These are phyloP conservation scores for Azolla pinnata DNA, from an alignment of 75 land plant species.

Conservation along the genomic window DNA sequence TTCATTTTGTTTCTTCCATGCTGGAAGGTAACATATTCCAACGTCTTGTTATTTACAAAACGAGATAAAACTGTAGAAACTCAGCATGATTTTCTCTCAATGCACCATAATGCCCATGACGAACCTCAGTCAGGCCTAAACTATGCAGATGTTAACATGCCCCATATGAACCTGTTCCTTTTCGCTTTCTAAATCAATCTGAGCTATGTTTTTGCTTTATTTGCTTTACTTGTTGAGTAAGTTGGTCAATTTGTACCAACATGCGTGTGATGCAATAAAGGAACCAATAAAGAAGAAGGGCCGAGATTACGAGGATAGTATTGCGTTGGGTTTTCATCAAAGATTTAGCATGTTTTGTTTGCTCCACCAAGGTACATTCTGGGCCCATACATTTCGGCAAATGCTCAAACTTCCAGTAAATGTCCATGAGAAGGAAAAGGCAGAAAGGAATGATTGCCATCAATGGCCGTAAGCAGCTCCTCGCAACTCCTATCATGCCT, in stretches of 20 bases:
- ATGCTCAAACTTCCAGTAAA: constrained; percentile 93
- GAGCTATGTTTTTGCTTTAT: too few species aligned
- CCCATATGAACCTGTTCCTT: too few species aligned
- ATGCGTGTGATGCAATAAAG: constrained; percentile 47
- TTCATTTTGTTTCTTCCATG: too few species aligned
- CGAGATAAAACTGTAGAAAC: too few species aligned
- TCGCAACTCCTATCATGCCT: constrained; percentile 63
- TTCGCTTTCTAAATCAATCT: too few species aligned
- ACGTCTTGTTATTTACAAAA: too few species aligned
- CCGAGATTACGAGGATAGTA: constrained; percentile 47
- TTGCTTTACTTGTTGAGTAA: constrained; percentile 25
- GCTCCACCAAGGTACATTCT: constrained; percentile 45
- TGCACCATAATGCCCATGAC: too few species aligned
- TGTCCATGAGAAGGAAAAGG: constrained; percentile 66
- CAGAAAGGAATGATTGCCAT: constrained; percentile 73
- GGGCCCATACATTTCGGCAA: constrained; percentile 34
- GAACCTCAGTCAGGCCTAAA: too few species aligned
- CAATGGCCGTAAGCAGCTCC: constrained; percentile 69
- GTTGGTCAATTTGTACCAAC: constrained; percentile 32
- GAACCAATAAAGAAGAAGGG: constrained; percentile 66
- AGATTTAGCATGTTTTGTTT: constrained; percentile 55
- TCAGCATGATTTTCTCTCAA: too few species aligned
- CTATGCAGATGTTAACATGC: too few species aligned
- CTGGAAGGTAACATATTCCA: too few species aligned
- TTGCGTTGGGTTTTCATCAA: constrained; percentile 69